Conservation (phyloP, 2,329 filamentous ascomycete species). For the Tolypocladium cylindrosporum region DNA sequence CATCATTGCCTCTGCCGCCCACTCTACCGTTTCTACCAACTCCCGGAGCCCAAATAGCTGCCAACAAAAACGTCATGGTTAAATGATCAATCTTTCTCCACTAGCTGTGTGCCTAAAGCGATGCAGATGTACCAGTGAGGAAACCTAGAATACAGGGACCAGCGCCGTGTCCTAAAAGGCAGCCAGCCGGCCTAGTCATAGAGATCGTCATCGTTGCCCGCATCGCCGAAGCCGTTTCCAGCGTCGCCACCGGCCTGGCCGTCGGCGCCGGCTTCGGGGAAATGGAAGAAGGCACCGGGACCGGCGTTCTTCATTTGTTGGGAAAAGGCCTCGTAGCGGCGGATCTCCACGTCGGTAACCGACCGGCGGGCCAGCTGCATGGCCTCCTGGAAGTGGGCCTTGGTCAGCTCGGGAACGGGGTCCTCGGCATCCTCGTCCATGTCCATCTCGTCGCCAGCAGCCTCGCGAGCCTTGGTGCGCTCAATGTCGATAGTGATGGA, state of each 20-base stretch:
- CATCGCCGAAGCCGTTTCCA: constrained; percentile 65
- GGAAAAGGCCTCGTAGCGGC: constrained; percentile 94
- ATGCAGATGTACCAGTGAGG: constrained; percentile 24
- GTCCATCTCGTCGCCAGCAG: constrained; percentile 69
- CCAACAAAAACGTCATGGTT: constrained; percentile 12
- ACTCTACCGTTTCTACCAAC: constrained; percentile 22
- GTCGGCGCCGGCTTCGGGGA: constrained; percentile 64
- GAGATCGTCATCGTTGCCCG: constrained; percentile 90
- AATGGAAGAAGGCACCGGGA: constrained; percentile 96
- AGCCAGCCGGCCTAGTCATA: constrained; percentile 63
- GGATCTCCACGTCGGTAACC: constrained; percentile 93
- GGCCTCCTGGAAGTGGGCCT: constrained; percentile 95
- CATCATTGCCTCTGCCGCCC: constrained; percentile 3
- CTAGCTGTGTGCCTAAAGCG: constrained; percentile 1
- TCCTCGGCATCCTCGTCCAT: constrained; percentile 68
- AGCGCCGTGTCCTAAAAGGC: constrained; percentile 9
- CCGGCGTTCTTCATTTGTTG: constrained; percentile 99
- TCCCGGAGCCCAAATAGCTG: constrained; percentile 19
- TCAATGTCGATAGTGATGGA: constrained; percentile 84
- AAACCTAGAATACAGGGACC: constrained; percentile 38
- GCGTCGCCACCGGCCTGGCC: constrained; percentile 51
- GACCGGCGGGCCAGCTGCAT: constrained; percentile 93
- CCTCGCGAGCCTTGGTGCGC: constrained; percentile 80
- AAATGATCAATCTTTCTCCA: constrained; percentile 2
- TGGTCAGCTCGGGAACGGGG: constrained; percentile 90